A percentile compares a stretch with the other conserved stretches of the same genome.
Evolutionary conservation across 768 basidiomycete genomes (phyloP).

Genomic region (Candolleomyces eurysporus): DNA sequence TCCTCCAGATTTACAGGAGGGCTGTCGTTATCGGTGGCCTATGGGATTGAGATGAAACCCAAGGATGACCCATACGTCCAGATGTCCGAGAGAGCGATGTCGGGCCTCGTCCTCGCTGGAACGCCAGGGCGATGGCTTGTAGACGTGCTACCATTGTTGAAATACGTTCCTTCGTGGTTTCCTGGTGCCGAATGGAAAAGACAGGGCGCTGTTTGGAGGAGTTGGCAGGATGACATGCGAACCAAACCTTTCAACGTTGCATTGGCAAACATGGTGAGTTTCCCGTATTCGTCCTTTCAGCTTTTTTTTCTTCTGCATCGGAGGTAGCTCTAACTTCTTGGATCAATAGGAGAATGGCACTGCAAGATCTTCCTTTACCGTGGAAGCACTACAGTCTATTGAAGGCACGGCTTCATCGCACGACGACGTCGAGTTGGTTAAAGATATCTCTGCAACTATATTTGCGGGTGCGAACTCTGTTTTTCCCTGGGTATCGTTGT

Average conservation of each 20-base stretch:
- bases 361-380: too few species aligned
- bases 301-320: too few species aligned
- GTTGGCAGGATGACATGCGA: slow-evolving; percentile 60
- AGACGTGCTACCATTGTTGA: slow-evolving; percentile 33
- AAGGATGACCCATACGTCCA: slow-evolving; percentile 39
- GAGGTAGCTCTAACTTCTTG: too few species aligned
- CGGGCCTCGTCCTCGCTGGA: background rate
- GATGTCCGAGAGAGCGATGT: slow-evolving; percentile 37
- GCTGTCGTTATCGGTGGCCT: slow-evolving; percentile 36
- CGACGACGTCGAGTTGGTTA: background rate
- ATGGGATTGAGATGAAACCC: slow-evolving; percentile 39
- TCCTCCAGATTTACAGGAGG: slow-evolving; percentile 33
- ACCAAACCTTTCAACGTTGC: slow-evolving; percentile 59
- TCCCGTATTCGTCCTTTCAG: slow-evolving; percentile 31
- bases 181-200: slow-evolving; percentile 67
- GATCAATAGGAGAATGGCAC: too few species aligned
- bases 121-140: slow-evolving; percentile 38
- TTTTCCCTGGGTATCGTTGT: slow-evolving; percentile 24
- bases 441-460: slow-evolving; percentile 11
- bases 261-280: slow-evolving; percentile 52
- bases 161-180: slow-evolving; percentile 5
- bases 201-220: slow-evolving; percentile 60
- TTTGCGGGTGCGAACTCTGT: slow-evolving; percentile 6
- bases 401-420: too few species aligned
- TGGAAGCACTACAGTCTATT: too few species aligned